Evolutionary conservation across 75 land plant species (phyloP).

Genomic region (Selaginella tamariscina): DNA sequence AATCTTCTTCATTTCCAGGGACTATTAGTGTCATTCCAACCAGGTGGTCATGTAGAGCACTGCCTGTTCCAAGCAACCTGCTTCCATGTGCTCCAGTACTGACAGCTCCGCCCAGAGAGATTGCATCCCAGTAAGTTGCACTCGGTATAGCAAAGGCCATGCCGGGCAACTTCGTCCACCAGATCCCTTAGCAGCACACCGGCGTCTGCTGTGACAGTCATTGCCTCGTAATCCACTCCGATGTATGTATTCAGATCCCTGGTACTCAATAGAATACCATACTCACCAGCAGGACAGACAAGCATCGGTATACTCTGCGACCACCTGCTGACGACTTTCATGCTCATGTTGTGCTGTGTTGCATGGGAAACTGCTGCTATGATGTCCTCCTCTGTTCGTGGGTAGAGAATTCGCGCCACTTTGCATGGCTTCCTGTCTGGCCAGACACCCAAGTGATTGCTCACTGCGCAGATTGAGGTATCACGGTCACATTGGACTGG

Average conservation of each 20-base stretch:
- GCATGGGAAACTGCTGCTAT: background rate
- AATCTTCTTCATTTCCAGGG: background rate
- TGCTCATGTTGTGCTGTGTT: background rate
- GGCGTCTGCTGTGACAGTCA: conserved; percentile 1
- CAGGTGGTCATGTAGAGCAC: background rate
- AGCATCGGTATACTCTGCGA: conserved; percentile 9
- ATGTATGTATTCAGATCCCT: background rate
- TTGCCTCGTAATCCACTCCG: background rate
- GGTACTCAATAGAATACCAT: background rate
- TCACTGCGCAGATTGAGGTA: too few species aligned
- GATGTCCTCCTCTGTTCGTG: background rate
- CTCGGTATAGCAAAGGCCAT: background rate
- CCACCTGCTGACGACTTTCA: conserved; percentile 9
- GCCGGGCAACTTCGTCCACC: background rate
- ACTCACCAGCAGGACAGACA: conserved; percentile 3
- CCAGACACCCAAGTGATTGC: background rate
- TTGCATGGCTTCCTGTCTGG: background rate
- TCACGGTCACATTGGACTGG: too few species aligned
- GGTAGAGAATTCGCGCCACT: background rate
- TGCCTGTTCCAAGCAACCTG: background rate
- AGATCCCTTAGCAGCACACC: background rate
- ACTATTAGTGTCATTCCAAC: background rate
- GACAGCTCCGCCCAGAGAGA: background rate
- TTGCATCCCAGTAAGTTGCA: background rate
- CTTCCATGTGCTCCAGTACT: conserved; percentile 12